These are phyloP conservation scores for Cryphonectria radicalis DNA, from an alignment of 2,329 filamentous ascomycete genomes.

Conservation along the genomic window DNA sequence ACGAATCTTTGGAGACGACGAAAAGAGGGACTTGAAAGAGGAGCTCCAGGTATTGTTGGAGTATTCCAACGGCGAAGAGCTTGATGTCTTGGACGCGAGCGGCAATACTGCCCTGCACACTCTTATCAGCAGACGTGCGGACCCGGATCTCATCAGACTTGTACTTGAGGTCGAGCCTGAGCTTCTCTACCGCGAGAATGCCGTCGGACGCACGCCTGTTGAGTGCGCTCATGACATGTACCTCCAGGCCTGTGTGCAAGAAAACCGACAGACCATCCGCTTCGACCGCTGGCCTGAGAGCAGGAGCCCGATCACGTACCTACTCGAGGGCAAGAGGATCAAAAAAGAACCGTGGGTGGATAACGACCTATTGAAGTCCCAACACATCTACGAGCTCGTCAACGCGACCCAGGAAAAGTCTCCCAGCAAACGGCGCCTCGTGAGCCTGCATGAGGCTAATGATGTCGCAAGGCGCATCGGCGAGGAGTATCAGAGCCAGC, in stretches of 20 bases:
- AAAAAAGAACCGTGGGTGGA: neutral
- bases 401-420: constrained; percentile 36
- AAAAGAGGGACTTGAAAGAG: constrained; percentile 35
- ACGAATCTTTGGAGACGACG: neutral
- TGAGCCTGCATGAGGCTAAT: constrained; percentile 60
- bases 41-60: constrained; percentile 56
- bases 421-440: constrained; percentile 51
- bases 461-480: constrained; percentile 39
- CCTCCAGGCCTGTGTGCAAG: constrained; percentile 43
- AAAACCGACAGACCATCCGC: constrained; percentile 9
- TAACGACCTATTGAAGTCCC: neutral
- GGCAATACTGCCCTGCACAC: constrained; percentile 70
- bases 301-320: neutral
- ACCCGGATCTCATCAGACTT: constrained; percentile 43
- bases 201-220: constrained; percentile 73
- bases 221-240: constrained; percentile 67
- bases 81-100: constrained; percentile 64
- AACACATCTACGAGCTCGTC: constrained; percentile 32
- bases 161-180: constrained; percentile 61
- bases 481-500: constrained; percentile 26
- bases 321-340: neutral
- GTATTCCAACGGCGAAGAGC: constrained; percentile 59
- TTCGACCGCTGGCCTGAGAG: neutral
- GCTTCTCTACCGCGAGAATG: constrained; percentile 73
- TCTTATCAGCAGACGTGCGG: constrained; percentile 46